Conservation (phyloP, 257 asterid species). For the Ophiorrhiza pumila region DNA sequence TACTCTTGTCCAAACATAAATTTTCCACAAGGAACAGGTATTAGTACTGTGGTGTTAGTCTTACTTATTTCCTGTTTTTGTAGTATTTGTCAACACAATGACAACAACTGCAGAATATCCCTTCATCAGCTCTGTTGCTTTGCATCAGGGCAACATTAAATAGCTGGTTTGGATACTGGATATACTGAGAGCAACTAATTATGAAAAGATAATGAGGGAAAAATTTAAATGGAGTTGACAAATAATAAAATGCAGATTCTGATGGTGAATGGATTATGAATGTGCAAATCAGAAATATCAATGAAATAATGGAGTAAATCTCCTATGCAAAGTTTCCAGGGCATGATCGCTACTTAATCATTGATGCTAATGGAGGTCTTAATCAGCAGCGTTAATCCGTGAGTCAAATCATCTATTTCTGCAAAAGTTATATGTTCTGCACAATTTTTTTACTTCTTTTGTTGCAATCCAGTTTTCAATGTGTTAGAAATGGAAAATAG, state of each 20-base stretch:
- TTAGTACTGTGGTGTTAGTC: too few relatives aligned
- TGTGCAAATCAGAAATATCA: background rate
- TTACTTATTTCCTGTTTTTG: too few relatives aligned
- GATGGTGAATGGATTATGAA: background rate
- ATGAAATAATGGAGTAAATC: background rate
- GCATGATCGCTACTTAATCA: slow-evolving; percentile 48
- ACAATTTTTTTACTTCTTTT: background rate
- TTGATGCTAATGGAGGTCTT: slow-evolving; percentile 91
- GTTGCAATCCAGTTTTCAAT: background rate
- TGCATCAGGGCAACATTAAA: background rate
- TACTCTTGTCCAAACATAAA: too few relatives aligned
- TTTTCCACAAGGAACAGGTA: too few relatives aligned
- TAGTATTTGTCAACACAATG: too few relatives aligned
- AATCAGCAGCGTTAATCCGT: slow-evolving; percentile 93
- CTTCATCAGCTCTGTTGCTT: too few relatives aligned
- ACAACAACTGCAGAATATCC: too few relatives aligned
- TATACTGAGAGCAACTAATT: background rate
- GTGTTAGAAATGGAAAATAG: too few relatives aligned
- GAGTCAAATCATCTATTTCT: slow-evolving; percentile 19
- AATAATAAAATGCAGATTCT: background rate
- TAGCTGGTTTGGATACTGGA: background rate
- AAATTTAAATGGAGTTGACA: background rate
- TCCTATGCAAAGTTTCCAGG: slow-evolving; percentile 30
- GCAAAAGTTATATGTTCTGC: background rate
- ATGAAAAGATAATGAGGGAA: background rate